Evolutionary conservation across 1,284 basidiomycete species (phyloP).

Genomic region (Rhodotorula sp.): DNA sequence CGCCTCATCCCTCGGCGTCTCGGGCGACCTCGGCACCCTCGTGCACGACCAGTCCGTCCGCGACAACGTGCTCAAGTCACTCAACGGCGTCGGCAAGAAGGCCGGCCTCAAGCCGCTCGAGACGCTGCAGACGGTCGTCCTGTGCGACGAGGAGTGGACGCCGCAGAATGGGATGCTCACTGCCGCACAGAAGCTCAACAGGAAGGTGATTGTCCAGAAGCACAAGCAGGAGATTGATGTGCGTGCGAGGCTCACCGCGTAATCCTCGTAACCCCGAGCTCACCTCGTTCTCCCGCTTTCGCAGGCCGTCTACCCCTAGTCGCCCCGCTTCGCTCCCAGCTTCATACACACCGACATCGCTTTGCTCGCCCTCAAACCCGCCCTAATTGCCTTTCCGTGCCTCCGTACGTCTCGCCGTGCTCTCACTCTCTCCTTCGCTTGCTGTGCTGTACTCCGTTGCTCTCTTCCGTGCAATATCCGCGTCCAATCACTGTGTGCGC

Average conservation of each 20-base stretch:
- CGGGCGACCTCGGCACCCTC: constrained; percentile 20
- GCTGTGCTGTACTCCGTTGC: too few relatives aligned
- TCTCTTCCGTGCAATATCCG: too few relatives aligned
- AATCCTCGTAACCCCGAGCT: too few relatives aligned
- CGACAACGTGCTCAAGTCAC: constrained; percentile 62
- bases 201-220: constrained; percentile 66
- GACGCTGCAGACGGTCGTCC: constrained; percentile 67
- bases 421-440: too few relatives aligned
- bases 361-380: too few relatives aligned
- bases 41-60: constrained; percentile 50
- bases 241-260: constrained; percentile 3
- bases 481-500: too few relatives aligned
- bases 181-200: constrained; percentile 85
- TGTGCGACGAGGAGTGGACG: constrained; percentile 89
- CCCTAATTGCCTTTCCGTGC: too few relatives aligned
- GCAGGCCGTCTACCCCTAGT: constrained; percentile 24
- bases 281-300: background rate
- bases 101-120: constrained; percentile 82
- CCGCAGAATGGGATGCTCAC: constrained; percentile 82
- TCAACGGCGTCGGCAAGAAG: constrained; percentile 75
- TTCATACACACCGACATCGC: too few relatives aligned
- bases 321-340: background rate
- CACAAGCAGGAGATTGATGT: constrained; percentile 67
- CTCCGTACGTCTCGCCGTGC: too few relatives aligned
- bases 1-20: constrained; percentile 45